Evolutionary conservation across 768 basidiomycete genomes (phyloP).

Genomic region (Boletales sp.): DNA sequence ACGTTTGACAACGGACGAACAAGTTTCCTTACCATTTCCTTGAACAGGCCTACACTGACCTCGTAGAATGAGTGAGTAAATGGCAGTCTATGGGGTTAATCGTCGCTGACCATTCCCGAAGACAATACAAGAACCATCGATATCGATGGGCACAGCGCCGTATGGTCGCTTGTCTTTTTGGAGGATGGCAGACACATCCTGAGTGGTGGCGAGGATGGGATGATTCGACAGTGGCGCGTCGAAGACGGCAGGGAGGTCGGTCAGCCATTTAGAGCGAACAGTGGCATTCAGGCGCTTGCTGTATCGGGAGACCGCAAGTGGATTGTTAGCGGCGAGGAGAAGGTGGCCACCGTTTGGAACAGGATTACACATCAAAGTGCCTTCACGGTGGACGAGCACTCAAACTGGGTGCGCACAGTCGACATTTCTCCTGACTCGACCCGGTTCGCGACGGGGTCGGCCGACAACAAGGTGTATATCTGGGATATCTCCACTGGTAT

Average conservation of each 20-base stretch:
- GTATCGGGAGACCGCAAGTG: constrained; percentile 2
- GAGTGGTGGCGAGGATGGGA: background rate
- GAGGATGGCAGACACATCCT: constrained; percentile 3
- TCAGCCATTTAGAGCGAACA: background rate
- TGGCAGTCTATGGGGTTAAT: too few species aligned
- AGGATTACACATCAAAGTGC: background rate
- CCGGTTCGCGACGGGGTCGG: constrained; percentile 5
- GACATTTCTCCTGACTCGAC: constrained; percentile 7
- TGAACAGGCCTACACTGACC: too few species aligned
- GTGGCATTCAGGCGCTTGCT: background rate
- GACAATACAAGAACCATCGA: constrained; percentile 2
- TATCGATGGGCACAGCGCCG: background rate
- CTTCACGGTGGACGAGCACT: constrained; percentile 2
- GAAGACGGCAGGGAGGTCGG: constrained; percentile 6
- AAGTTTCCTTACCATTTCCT: background rate
- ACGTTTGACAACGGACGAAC: background rate
- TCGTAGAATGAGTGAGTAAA: constrained; percentile 1
- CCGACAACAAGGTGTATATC: constrained; percentile 3
- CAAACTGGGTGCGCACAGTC: background rate
- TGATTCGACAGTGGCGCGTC: constrained; percentile 4
- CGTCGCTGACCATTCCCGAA: background rate
- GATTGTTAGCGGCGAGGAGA: constrained; percentile 3
- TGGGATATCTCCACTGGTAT: constrained; percentile 8
- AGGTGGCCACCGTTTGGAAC: constrained; percentile 3
- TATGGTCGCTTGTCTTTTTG: constrained; percentile 1